Conservation (phyloP, 2,329 filamentous ascomycete species). For the Biscogniauxia sp. region DNA sequence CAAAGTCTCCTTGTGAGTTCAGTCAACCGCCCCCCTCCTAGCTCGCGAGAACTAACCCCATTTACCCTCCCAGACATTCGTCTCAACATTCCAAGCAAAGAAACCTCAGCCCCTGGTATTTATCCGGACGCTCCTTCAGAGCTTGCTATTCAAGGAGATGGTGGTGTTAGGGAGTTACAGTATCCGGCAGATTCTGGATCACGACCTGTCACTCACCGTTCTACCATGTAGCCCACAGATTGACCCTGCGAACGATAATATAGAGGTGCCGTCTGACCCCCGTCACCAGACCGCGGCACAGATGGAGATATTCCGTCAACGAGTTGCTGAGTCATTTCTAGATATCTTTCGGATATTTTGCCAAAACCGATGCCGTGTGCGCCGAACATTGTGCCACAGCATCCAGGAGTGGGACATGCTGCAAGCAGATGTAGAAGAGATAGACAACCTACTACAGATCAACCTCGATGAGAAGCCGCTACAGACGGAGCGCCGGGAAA, state of each 20-base stretch:
- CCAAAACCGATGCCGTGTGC: slow-evolving; percentile 84
- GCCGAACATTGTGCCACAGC: slow-evolving; percentile 84
- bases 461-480: slow-evolving; percentile 61
- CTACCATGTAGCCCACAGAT: slow-evolving; percentile 70
- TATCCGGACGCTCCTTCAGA: slow-evolving; percentile 75
- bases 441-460: slow-evolving; percentile 66
- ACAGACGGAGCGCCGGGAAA: slow-evolving; percentile 37
- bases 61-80: slow-evolving; percentile 57
- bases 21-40: slow-evolving; percentile 12
- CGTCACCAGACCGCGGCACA: slow-evolving; percentile 69
- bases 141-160: slow-evolving; percentile 71
- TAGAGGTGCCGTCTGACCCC: slow-evolving; percentile 72
- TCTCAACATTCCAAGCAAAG: slow-evolving; percentile 71
- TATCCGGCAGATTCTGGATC: slow-evolving; percentile 72
- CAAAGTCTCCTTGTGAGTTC: slow-evolving; percentile 65
- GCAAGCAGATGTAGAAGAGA: slow-evolving; percentile 75
- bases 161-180: slow-evolving; percentile 65
- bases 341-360: slow-evolving; percentile 82
- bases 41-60: slow-evolving; percentile 18
- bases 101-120: slow-evolving; percentile 82
- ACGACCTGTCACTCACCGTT: slow-evolving; percentile 75
- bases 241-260: slow-evolving; percentile 70
- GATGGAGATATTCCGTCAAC: slow-evolving; percentile 67
- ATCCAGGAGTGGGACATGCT: slow-evolving; percentile 81
- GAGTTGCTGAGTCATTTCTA: slow-evolving; percentile 68